A percentile compares a stretch with the other conserved stretches of the same genome.
phyloP scores from a whole-genome alignment of 768 basidiomycete genomes.

The Tremella yokohamensis region DNA sequence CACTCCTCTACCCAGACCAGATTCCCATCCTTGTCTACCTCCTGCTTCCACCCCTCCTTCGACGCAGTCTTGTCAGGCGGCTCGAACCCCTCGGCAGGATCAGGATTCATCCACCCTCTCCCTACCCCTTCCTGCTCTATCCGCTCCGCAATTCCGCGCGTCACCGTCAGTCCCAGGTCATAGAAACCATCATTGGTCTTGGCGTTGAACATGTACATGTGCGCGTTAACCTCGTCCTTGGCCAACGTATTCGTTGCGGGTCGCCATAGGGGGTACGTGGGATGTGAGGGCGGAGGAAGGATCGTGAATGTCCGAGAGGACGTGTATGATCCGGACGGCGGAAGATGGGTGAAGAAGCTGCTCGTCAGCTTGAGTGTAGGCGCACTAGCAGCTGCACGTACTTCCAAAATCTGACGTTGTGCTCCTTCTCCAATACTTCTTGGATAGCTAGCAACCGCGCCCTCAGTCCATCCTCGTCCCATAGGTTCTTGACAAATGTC shows the following conservation, averaged over 20 bases:
- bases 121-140: slow-evolving; percentile 41
- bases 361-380: background rate
- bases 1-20: slow-evolving; percentile 8
- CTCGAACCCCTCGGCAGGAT: background rate
- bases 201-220: slow-evolving; percentile 81
- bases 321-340: slow-evolving; percentile 62
- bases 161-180: slow-evolving; percentile 68
- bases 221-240: slow-evolving; percentile 74
- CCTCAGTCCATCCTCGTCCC: slow-evolving; percentile 68
- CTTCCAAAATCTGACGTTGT: slow-evolving; percentile 47
- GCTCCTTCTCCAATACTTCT: slow-evolving; percentile 57
- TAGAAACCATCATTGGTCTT: slow-evolving; percentile 87
- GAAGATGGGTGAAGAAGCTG: slow-evolving; percentile 78
- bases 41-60: slow-evolving; percentile 5
- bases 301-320: slow-evolving; percentile 71
- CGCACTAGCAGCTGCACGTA: slow-evolving; percentile 22
- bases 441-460: slow-evolving; percentile 64
- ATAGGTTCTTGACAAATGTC: slow-evolving; percentile 79
- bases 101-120: slow-evolving; percentile 1
- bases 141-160: slow-evolving; percentile 51
- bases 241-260: slow-evolving; percentile 66
- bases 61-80: background rate
- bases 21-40: slow-evolving; percentile 4
- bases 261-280: slow-evolving; percentile 57
- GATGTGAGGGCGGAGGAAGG: slow-evolving; percentile 58